phyloP scores from a whole-genome alignment of 2,329 filamentous ascomycete species.

The Trichoderma oligosporum region DNA sequence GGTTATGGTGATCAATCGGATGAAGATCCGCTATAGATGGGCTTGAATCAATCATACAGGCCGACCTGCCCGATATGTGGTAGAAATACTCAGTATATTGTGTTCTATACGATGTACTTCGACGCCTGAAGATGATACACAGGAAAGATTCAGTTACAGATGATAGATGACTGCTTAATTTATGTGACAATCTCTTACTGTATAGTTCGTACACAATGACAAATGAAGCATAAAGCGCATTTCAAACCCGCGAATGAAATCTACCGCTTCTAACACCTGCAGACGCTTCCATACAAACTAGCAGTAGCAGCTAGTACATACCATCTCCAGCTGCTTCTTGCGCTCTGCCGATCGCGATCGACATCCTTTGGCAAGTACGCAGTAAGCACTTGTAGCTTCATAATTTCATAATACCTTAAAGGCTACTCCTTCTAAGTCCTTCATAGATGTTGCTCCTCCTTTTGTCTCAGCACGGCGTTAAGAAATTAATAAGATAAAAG shows the following conservation, averaged over 20 bases:
- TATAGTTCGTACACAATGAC: too few species aligned
- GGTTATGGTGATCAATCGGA: not conserved
- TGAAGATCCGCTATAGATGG: conserved; percentile 2
- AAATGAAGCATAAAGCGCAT: too few species aligned
- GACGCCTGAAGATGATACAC: too few species aligned
- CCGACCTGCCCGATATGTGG: not conserved
- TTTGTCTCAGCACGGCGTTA: conserved; percentile 11
- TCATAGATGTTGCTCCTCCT: not conserved
- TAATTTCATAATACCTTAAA: too few species aligned
- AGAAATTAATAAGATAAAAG: not conserved
- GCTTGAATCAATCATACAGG: not conserved
- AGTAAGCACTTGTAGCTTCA: not conserved
- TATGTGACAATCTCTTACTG: too few species aligned
- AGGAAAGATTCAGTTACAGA: too few species aligned
- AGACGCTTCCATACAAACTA: not conserved
- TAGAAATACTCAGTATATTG: not conserved
- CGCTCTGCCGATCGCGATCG: not conserved
- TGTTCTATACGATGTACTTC: not conserved
- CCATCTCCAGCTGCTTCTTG: not conserved
- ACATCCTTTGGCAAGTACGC: not conserved
- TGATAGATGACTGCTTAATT: not conserved
- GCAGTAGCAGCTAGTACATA: too few species aligned
- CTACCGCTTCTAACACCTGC: too few species aligned
- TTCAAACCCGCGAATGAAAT: too few species aligned
- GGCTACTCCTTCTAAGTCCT: not conserved